A percentile compares a stretch with the other conserved stretches of the same genome.
phyloP scores from a whole-genome alignment of 2,329 filamentous ascomycete genomes.

The Colletotrichum sp. region DNA sequence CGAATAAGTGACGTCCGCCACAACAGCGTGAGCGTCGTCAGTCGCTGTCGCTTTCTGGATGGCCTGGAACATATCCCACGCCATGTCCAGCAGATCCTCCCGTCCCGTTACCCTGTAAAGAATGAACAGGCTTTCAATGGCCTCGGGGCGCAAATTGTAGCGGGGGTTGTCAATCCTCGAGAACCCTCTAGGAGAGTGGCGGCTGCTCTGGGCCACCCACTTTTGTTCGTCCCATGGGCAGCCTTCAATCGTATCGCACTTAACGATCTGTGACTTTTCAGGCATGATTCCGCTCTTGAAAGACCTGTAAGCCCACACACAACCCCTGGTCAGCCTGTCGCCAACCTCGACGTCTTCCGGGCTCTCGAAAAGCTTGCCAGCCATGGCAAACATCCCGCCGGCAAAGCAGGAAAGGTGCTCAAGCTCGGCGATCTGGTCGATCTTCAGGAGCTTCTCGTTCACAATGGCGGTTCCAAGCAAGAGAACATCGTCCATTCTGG shows the following conservation, averaged over 20 bases:
- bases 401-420: conserved; percentile 56
- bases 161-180: conserved; percentile 56
- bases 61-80: conserved; percentile 58
- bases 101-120: conserved; percentile 58
- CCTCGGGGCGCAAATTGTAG: conserved; percentile 55
- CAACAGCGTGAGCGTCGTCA: conserved; percentile 49
- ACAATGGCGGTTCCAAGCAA: conserved; percentile 47
- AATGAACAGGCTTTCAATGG: conserved; percentile 59
- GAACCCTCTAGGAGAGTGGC: conserved; percentile 58
- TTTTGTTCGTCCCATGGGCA: conserved; percentile 48
- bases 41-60: conserved; percentile 51
- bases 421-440: conserved; percentile 32
- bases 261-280: conserved; percentile 47
- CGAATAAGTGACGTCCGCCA: conserved; percentile 52
- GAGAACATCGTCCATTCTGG: conserved; percentile 56
- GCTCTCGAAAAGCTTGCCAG: conserved; percentile 45
- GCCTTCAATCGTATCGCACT: conserved; percentile 42
- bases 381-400: conserved; percentile 55
- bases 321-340: conserved; percentile 52
- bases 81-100: conserved; percentile 50
- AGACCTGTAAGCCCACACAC: conserved; percentile 53
- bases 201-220: conserved; percentile 24
- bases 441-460: conserved; percentile 19
- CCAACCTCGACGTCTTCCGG: conserved; percentile 47
- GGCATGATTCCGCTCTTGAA: conserved; percentile 58